Base-by-base conservation (phyloP, 1,139 yeast species). In the Kodamaea ohmeri region DNA sequence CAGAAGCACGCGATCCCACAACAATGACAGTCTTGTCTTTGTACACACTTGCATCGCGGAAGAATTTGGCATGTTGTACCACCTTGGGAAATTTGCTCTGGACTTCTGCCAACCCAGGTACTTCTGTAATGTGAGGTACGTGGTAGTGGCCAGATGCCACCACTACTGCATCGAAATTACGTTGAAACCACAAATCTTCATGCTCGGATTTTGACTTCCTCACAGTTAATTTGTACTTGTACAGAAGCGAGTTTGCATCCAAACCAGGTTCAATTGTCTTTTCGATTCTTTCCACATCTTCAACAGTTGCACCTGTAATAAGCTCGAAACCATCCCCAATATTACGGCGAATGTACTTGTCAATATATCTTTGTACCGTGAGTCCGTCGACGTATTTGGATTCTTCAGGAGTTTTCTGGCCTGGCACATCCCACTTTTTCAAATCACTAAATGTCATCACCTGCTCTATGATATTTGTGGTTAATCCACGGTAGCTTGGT, bases 61-160 rank as follows among this genome's bases (percentile, higher is more conserved):
- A 71, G 42, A 65, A 62, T 46, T 71, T 73, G 29, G 78, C 63
- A 52, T 74, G 73, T 40, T 63, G 58, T 2, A 73, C 50, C 6
- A 53, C 50, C 0, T 46, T 43, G 2, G 67, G 67, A 34, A 45
- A 59, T 34, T 45, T 39, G 6, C 45, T 42, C 37, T 62, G 66
- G 2, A 67, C 55, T 34, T 58, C 60, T 2, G 46, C 47, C 32
- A 72, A 52, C 0, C 78, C 79, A 3, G 64, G 58, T 4, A 71
- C 66, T 9, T 53, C 47, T 2, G 83, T 83, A 26, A 74, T 60
- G 38, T 50, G 62, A 2, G 82, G 82, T 4, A 68, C 66, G 17
- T 71, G 68, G 50, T 74, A 78, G 49, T 77, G 82, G 13, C 83
- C 83, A 32, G 71, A 68, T 1, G 80, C 73, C 8, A 76, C 57